Evolutionary conservation across 148 eudicot species (phyloP).

Genomic region (Heliosperma pusillum): DNA sequence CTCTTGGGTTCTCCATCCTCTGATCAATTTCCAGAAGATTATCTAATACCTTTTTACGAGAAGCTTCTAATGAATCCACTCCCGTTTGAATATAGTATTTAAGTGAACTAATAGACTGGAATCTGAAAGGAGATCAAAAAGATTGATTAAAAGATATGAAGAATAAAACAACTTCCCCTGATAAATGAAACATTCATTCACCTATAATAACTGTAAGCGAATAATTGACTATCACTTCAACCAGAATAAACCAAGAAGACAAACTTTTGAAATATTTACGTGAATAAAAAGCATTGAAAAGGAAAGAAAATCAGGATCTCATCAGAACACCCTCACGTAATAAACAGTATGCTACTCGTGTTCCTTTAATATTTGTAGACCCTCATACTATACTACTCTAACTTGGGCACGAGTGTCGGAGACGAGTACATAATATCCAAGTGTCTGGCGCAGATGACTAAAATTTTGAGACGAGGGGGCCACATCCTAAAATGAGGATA

Average conservation of each 20-base stretch:
- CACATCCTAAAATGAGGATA: no score
- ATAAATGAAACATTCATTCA: neutral
- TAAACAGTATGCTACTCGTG: neutral
- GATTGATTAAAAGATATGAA: neutral
- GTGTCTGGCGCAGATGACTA: no score
- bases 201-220: neutral
- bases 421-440: no score
- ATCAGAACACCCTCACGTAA: neutral
- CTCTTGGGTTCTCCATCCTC: slow-evolving; percentile 75
- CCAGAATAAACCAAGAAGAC: neutral
- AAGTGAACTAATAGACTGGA: slow-evolving; percentile 58
- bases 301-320: neutral
- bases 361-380: neutral
- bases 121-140: slow-evolving; percentile 41
- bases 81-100: slow-evolving; percentile 72
- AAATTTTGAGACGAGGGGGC: no score
- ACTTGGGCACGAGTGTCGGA: no score
- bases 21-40: slow-evolving; percentile 66
- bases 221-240: slow-evolving; percentile 5
- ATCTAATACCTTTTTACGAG: slow-evolving; percentile 58
- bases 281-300: neutral
- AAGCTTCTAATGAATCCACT: slow-evolving; percentile 64
- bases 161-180: neutral
- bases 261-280: neutral
- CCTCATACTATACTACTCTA: neutral